Conservation (phyloP, 1,139 yeast genomes). For the Trichomonascaceae sp. region DNA sequence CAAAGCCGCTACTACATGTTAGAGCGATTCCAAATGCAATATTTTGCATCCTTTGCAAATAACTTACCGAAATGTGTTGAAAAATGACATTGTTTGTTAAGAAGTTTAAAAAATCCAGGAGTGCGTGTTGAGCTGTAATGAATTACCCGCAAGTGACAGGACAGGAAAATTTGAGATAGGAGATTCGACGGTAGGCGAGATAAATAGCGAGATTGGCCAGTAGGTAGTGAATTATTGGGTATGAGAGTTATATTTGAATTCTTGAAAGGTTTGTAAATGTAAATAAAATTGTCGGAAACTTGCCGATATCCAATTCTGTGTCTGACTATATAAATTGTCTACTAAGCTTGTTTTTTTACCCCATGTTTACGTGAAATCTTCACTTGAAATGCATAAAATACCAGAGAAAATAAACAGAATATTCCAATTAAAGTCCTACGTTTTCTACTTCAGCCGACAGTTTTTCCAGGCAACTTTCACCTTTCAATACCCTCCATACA, state of each 20-base stretch:
- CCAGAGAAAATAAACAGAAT: too few relatives aligned
- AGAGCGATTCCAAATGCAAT: neutral
- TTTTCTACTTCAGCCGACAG: neutral
- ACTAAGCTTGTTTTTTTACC: too few relatives aligned
- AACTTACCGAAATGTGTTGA: slow-evolving; percentile 40
- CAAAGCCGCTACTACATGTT: slow-evolving; percentile 47
- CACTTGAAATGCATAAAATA: too few relatives aligned
- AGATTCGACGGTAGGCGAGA: neutral
- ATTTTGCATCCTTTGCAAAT: neutral
- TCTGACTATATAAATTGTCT: too few relatives aligned
- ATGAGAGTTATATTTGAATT: too few relatives aligned
- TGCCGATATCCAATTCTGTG: too few relatives aligned
- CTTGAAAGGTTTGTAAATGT: too few relatives aligned
- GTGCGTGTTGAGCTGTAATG: neutral
- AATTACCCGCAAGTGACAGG: neutral
- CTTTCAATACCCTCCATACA: neutral
- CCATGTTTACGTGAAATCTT: too few relatives aligned
- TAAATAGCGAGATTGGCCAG: neutral
- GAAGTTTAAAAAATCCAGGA: neutral
- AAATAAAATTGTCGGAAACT: too few relatives aligned
- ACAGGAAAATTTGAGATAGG: neutral
- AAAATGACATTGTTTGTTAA: slow-evolving; percentile 35
- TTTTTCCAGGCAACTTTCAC: neutral
- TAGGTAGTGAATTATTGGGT: too few relatives aligned
- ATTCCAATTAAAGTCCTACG: neutral